Evolutionary conservation across 2,329 filamentous ascomycete species (phyloP).

Genomic region (Blastomyces emzantsi): DNA sequence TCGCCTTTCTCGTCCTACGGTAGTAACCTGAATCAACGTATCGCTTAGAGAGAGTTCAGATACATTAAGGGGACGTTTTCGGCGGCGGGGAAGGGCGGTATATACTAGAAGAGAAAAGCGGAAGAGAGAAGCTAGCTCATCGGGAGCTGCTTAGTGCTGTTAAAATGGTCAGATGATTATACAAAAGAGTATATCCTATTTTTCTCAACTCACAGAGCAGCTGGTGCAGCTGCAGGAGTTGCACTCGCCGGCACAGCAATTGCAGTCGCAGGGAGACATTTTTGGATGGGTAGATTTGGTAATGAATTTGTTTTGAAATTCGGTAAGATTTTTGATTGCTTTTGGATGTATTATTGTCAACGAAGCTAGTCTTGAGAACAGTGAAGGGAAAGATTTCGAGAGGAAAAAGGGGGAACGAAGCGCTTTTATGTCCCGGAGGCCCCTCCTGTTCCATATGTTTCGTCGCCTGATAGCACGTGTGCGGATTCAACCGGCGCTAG

Average conservation of each 20-base stretch:
- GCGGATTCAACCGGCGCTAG: neutral
- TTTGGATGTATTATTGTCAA: constrained; percentile 1
- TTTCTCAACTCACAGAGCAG: constrained; percentile 28
- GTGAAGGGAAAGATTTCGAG: neutral
- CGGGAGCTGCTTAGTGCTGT: constrained; percentile 15
- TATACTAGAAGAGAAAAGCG: neutral
- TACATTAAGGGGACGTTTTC: neutral
- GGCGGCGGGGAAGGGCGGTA: constrained; percentile 3
- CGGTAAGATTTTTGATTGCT: neutral
- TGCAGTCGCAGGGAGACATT: constrained; percentile 36
- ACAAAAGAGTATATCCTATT: neutral
- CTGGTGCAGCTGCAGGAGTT: constrained; percentile 31
- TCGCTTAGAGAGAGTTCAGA: neutral
- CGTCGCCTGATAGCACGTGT: neutral
- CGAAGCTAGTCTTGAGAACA: neutral
- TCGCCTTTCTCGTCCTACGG: neutral
- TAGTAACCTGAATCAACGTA: neutral
- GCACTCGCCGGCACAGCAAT: constrained; percentile 35
- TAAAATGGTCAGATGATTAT: neutral
- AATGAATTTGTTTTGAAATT: constrained; percentile 15
- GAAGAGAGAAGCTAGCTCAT: constrained; percentile 6
- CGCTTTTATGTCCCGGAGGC: constrained; percentile 5
- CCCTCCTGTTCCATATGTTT: neutral
- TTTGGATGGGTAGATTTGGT: constrained; percentile 20
- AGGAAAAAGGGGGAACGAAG: neutral